phyloP scores from a whole-genome alignment of 768 basidiomycete genomes.

The Mycena rosella region DNA sequence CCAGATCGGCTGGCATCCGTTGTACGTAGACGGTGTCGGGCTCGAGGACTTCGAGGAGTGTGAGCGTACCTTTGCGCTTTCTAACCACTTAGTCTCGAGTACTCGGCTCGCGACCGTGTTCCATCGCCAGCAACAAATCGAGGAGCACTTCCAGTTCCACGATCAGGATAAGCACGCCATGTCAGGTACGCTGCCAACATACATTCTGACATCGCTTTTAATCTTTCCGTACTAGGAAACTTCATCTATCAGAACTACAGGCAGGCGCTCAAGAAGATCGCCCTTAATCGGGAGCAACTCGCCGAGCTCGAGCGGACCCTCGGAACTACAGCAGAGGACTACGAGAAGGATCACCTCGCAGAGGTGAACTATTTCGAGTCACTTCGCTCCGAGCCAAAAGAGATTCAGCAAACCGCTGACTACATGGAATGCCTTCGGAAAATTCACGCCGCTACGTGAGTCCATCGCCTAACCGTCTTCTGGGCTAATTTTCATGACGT shows the following conservation, averaged over 20 bases:
- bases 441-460: too few relatives aligned
- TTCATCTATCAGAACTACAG: slow-evolving; percentile 29
- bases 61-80: slow-evolving; percentile 42
- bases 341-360: slow-evolving; percentile 6
- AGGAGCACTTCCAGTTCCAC: slow-evolving; percentile 38
- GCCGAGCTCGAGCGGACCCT: too few relatives aligned
- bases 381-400: slow-evolving; percentile 6
- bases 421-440: slow-evolving; percentile 17
- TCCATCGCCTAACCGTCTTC: too few relatives aligned
- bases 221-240: background rate
- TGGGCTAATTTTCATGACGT: too few relatives aligned
- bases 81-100: slow-evolving; percentile 43
- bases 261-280: slow-evolving; percentile 21
- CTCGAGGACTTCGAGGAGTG: too few relatives aligned
- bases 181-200: slow-evolving; percentile 34
- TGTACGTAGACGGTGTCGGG: slow-evolving; percentile 45
- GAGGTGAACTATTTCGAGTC: slow-evolving; percentile 19
- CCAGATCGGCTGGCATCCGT: slow-evolving; percentile 40
- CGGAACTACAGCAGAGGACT: slow-evolving; percentile 1
- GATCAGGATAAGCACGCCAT: too few relatives aligned
- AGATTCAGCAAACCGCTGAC: slow-evolving; percentile 5
- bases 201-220: background rate
- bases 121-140: slow-evolving; percentile 42
- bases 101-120: slow-evolving; percentile 39
- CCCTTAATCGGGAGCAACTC: slow-evolving; percentile 2